Conservation (phyloP, 2,329 filamentous ascomycete species). For the Exophiala spinifera region DNA sequence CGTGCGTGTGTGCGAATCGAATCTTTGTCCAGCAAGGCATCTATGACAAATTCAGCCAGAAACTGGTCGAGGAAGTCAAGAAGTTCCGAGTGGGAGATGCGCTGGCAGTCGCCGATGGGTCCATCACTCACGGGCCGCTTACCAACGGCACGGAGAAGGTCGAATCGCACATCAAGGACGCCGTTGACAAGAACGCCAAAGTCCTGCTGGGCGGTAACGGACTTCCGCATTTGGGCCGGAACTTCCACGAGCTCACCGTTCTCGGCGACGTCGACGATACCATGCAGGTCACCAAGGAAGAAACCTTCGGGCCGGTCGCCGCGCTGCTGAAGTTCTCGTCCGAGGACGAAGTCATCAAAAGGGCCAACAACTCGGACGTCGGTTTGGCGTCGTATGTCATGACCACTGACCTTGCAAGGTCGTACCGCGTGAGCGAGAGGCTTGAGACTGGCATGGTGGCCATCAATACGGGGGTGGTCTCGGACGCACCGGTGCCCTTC, state of each 20-base stretch:
- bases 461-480: slow-evolving; percentile 44
- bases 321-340: slow-evolving; percentile 42
- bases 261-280: slow-evolving; percentile 56
- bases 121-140: slow-evolving; percentile 72
- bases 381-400: slow-evolving; percentile 60
- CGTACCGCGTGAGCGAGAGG: slow-evolving; percentile 8
- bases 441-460: slow-evolving; percentile 85
- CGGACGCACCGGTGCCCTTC: slow-evolving; percentile 41
- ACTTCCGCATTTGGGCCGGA: slow-evolving; percentile 36
- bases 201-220: slow-evolving; percentile 27
- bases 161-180: slow-evolving; percentile 21
- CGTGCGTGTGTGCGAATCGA: slow-evolving; percentile 56
- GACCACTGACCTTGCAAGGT: slow-evolving; percentile 46
- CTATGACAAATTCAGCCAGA: slow-evolving; percentile 69
- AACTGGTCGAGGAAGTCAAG: slow-evolving; percentile 69
- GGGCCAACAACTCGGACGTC: slow-evolving; percentile 53
- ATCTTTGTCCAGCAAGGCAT: slow-evolving; percentile 74
- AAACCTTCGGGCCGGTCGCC: slow-evolving; percentile 53
- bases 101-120: slow-evolving; percentile 60
- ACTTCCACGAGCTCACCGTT: slow-evolving; percentile 60
- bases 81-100: slow-evolving; percentile 68
- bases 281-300: slow-evolving; percentile 56
- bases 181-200: slow-evolving; percentile 25
- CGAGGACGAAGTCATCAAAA: slow-evolving; percentile 57
- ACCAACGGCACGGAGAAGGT: slow-evolving; percentile 25